Evolutionary conservation across 2,329 filamentous ascomycete species (phyloP).

Genomic region (Pseudodiploospora longispora): DNA sequence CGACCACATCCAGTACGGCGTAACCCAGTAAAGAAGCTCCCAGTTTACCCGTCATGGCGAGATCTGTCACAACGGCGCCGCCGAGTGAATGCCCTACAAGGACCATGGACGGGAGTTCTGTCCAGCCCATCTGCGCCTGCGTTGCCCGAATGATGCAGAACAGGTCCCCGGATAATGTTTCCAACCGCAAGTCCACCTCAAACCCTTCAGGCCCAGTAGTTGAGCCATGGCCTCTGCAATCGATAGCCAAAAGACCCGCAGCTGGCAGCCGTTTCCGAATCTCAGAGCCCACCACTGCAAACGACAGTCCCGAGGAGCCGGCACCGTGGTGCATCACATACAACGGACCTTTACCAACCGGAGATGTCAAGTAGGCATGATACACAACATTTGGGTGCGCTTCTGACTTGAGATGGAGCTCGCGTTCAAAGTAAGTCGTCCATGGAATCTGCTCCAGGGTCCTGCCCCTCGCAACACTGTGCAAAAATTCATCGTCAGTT

Average conservation of each 20-base stretch:
- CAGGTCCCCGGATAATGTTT: conserved; percentile 66
- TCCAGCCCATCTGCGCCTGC: conserved; percentile 62
- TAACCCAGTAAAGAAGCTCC: conserved; percentile 70
- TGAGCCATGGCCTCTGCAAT: conserved; percentile 80
- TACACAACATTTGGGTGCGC: conserved; percentile 48
- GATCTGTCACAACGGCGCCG: conserved; percentile 80
- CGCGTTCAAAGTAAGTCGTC: conserved; percentile 86
- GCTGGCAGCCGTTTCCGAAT: conserved; percentile 68
- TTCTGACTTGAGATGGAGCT: conserved; percentile 61
- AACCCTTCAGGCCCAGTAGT: conserved; percentile 42
- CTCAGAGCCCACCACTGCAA: conserved; percentile 71
- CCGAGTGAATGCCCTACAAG: conserved; percentile 90
- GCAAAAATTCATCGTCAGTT: conserved; percentile 14
- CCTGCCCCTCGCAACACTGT: conserved; percentile 41
- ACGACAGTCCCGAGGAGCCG: conserved; percentile 86
- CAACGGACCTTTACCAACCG: conserved; percentile 64
- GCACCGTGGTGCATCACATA: conserved; percentile 94
- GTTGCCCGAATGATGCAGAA: conserved; percentile 61
- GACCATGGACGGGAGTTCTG: conserved; percentile 62
- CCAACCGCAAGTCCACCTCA: conserved; percentile 59
- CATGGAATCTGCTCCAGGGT: conserved; percentile 64
- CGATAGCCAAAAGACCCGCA: conserved; percentile 75
- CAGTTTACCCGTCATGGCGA: conserved; percentile 61
- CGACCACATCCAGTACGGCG: conserved; percentile 88
- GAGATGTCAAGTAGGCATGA: conserved; percentile 84